Evolutionary conservation across 495 filamentous ascomycete genomes (phyloP), one percentile per base, ranked within the genome.

Genomic region (Aspergillus indologenus): DNA sequence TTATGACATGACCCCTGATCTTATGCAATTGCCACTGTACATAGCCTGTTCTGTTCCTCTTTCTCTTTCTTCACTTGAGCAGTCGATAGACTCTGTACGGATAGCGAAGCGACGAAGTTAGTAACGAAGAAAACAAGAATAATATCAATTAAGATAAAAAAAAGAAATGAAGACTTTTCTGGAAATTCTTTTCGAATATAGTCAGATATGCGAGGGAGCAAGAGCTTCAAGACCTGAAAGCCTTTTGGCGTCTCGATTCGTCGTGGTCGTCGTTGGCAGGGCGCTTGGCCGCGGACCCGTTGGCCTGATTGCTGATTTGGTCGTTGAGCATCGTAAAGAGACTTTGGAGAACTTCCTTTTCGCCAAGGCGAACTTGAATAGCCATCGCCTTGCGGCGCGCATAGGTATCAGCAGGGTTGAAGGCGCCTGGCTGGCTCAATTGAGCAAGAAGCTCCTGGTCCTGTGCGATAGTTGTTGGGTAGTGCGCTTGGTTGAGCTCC

Each of bases 331-430:
- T 68, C 40, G 70, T 68, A 24, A 61, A 60, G 17, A 74, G 76
- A 79, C 66, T 75, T 75, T 75, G 78, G 68, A 68, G 85, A n/a
- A 96, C 75, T 55, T 81, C 75, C 67, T 95, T 96, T 72, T 96
- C 92, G 9, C 92, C 92, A 40, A 85, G 71, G 48, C 92, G 83
- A 40, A 96, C 89, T 60, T 88, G 76, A 3, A 90, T 64, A 0
- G 92, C 91, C 86, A 91, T 91, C 45, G 69, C 79, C 43, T 63
- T 74, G 51, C 87, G 74, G 5, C 72, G 69, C 15, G 61, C 18
- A 6, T 65, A 67, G 40, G 46, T 66, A 19, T 72, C 68, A 42
- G 70, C 54, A 9, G 65, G 48, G 24, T 43, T 56, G n/a, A 60
- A 56, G 6, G 66, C 56, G 31, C 65, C 55, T 5, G 61, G 44